Base-by-base conservation (phyloP, 257 asterid genomes). In the Fraxinus pennsylvanica region DNA sequence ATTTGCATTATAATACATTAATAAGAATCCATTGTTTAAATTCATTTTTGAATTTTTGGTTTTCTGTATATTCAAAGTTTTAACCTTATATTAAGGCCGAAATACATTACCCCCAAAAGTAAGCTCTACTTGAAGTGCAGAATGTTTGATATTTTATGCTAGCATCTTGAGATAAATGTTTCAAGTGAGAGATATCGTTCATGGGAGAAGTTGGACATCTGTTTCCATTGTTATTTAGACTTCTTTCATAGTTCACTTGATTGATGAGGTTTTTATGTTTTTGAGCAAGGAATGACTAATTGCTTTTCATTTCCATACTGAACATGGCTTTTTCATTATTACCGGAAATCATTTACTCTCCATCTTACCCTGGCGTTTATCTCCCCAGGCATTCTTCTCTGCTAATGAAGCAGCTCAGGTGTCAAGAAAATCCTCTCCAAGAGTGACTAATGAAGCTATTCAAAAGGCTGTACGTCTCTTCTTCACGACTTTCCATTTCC, bases 401-500 rank as follows among this genome's bases (percentile, higher is more conserved):
- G 82, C 90, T 17, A 92, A 91, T 83, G 91, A 88, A 69, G 86
- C 92, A 21, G 94, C 96, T 84, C 95, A 84, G 79, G 90, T 96
- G 83, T 92, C 97, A 38, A 86, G 96, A 79, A 88, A 82, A 85
- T 86, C 92, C 59, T 92, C 97, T 47, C 88, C 92, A 21, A 86
- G 91, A 79, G 97, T 92, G 77, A 92, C 84, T 5, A 84, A 89
- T 79, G 91, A 86, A 77, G 91, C 91, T 81, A 97, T 92, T 78
- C 97, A 91, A 72, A 92, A 87, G 83, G 97, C 97, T 81, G 97
- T 92, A 84, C 76, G 95, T 81, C 78, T 78, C 80, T 68, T 73
- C 9, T 66, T 36, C 36, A 63, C 54, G 14, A 27, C 70, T 52
- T 14, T 30, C 38, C 35, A 33, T 75, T 32, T 8, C n/a, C 77